Conservation (phyloP, 1,284 basidiomycete genomes). For the Thelephora terrestris region DNA sequence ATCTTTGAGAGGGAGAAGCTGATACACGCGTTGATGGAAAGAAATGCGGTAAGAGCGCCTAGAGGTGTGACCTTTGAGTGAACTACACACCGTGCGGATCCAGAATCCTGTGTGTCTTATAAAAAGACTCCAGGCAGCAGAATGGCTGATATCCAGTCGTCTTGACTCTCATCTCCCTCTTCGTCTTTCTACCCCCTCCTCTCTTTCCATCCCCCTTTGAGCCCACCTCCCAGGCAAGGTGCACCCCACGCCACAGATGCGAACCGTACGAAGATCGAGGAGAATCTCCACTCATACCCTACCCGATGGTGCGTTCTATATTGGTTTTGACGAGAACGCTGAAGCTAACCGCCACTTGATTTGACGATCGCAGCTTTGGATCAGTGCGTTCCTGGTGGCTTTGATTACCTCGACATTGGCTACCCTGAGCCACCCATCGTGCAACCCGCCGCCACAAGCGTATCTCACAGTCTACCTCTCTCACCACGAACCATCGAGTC, state of each 20-base stretch:
- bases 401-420: conserved; percentile 10
- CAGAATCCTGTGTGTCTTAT: background rate
- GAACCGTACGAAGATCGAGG: conserved; percentile 26
- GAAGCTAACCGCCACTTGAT: background rate
- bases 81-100: background rate
- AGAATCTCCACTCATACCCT: conserved; percentile 28
- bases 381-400: conserved; percentile 3
- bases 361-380: background rate
- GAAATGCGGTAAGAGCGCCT: background rate
- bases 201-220: conserved; percentile 5
- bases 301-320: conserved; percentile 12
- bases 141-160: background rate
- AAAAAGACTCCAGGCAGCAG: conserved; percentile 1
- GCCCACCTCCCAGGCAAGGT: background rate
- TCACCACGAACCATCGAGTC: background rate
- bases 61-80: too few relatives aligned
- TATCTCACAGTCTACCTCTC: background rate
- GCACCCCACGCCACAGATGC: conserved; percentile 23
- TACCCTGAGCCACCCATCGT: conserved; percentile 5
- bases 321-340: conserved; percentile 4
- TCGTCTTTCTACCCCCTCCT: background rate
- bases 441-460: background rate
- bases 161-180: too few relatives aligned
- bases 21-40: background rate
- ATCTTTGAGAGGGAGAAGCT: background rate